Base-by-base conservation (phyloP, 1,284 basidiomycete species). In the Peniophora sp. region DNA sequence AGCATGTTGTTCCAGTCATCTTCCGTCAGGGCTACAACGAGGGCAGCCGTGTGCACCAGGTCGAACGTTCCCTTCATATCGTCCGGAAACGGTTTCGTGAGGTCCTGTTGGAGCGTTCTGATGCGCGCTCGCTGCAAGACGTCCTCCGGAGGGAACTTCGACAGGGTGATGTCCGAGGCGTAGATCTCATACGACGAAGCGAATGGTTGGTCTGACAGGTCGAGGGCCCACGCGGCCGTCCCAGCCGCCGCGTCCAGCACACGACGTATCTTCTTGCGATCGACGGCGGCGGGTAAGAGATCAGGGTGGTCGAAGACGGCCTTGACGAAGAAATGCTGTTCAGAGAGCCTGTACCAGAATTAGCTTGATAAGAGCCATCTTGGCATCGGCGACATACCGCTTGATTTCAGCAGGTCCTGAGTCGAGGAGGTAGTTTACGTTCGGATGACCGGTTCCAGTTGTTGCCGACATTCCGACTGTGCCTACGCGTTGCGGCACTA, bases 61-160 rank as follows among this genome's bases (percentile, higher is more conserved):
- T 54, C 51, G 15, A 53, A 54, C 1, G 51, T 54, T 18, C 45
- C 53, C 5, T 46, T 37, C 14, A 54, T 34, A 1, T 49, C 52
- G 8, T 54, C 37, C 3, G 50, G 22, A 22, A 54, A 52, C 5
- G 51, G 45, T 15, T 37, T 22, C 36, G 51, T 53, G 10, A 52
- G 17, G 20, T 54, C 53, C 2, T 53, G 51, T 18, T 50, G 47
- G 37, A 53, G 49, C 3, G 47, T 48, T 1, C 2, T 18, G 5
- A 54, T 22, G n/a, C 24, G 34, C n/a, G 44, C 32, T 5, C 3
- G 27, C 3, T 41, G 24, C 10, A n/a, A 22, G 17, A 36, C 18
- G 18, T 47, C 45, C 2, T 14, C 20, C 18, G 11, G 45, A 12
- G 27, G 48, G 39, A 50, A 50, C 20, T 53, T 54, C 8, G 20